phyloP scores from a whole-genome alignment of 2,329 filamentous ascomycete genomes.

The Calcarisporium arbuscula region DNA sequence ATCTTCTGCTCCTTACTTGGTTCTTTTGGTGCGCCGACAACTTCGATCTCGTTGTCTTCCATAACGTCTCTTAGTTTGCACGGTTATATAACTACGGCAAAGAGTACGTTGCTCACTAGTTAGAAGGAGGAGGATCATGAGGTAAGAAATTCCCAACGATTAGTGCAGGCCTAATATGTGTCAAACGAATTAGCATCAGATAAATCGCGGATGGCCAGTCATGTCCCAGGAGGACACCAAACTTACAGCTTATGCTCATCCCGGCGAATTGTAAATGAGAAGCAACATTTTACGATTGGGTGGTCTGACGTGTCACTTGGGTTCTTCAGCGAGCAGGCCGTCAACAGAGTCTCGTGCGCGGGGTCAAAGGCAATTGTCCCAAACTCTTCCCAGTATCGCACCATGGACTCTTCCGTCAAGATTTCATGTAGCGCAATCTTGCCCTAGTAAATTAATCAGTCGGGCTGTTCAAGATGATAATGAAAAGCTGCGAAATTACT shows the following conservation, averaged over 20 bases:
- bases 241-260: conserved; percentile 95
- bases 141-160: conserved; percentile 97
- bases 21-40: too few relatives aligned
- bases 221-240: background rate
- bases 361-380: conserved; percentile 95
- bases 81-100: too few relatives aligned
- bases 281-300: conserved; percentile 83
- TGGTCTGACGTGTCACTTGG: conserved; percentile 63
- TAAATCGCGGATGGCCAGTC: conserved; percentile 5
- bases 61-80: too few relatives aligned
- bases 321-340: conserved; percentile 84
- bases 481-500: too few relatives aligned
- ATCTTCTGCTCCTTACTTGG: too few relatives aligned
- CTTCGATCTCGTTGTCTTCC: too few relatives aligned
- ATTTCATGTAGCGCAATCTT: conserved; percentile 95
- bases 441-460: conserved; percentile 52
- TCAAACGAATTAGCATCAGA: conserved; percentile 26
- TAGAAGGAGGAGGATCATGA: conserved; percentile 59
- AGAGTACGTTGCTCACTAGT: too few relatives aligned
- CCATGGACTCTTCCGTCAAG: conserved; percentile 86
- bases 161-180: conserved; percentile 64
- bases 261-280: conserved; percentile 92
- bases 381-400: conserved; percentile 99
- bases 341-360: conserved; percentile 89
- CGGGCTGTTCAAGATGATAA: too few relatives aligned